phyloP scores from a whole-genome alignment of 176 grass and related monocot species.

The Miscanthus lutarioriparius region DNA sequence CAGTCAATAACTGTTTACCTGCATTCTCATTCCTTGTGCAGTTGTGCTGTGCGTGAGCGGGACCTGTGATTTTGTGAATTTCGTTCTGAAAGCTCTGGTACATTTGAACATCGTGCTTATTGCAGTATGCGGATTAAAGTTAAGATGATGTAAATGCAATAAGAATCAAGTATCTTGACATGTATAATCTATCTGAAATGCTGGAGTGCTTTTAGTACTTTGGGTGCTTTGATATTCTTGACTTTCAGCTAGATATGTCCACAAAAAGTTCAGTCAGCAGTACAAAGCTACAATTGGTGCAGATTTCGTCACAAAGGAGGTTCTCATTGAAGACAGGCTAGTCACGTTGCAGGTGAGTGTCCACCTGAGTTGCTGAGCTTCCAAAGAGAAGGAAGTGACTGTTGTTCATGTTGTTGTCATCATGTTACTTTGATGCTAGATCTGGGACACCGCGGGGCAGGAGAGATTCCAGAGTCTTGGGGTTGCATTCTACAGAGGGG shows the following conservation, averaged over 20 bases:
- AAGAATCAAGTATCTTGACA: neutral
- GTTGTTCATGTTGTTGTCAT: neutral
- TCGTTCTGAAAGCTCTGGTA: neutral
- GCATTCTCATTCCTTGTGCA: neutral
- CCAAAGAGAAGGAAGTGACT: neutral
- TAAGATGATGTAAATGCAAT: neutral
- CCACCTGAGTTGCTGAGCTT: constrained; percentile 1
- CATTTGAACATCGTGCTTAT: neutral
- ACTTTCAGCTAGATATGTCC: constrained; percentile 81
- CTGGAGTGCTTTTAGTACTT: neutral
- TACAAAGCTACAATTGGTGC: constrained; percentile 99
- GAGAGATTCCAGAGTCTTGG: constrained; percentile 99
- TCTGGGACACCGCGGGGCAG: constrained; percentile 98
- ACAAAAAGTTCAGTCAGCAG: constrained; percentile 98
- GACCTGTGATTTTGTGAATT: neutral
- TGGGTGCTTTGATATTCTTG: constrained; percentile 34
- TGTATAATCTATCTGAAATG: neutral
- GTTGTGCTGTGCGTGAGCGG: neutral
- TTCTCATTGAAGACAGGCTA: constrained; percentile 95
- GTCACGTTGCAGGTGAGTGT: constrained; percentile 85
- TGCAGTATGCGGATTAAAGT: neutral
- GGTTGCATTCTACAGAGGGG: constrained; percentile 96
- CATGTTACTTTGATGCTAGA: constrained; percentile 49
- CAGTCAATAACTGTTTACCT: neutral
- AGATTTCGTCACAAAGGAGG: constrained; percentile 99